Conservation (phyloP, 805 yeast genomes). For the Starmerella geochares region DNA sequence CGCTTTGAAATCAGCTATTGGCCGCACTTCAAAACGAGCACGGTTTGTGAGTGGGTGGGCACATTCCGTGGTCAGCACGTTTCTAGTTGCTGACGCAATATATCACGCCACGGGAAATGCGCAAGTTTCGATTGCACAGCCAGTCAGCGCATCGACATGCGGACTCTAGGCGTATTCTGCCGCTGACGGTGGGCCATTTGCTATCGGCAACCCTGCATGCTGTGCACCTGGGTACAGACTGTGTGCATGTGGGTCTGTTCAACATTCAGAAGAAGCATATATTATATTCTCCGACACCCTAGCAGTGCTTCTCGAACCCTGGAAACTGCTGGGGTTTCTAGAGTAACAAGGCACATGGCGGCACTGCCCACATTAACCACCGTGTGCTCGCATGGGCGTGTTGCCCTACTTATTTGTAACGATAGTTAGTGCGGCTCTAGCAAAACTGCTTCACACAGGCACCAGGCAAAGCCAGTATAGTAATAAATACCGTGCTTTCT, state of each 20-base stretch:
- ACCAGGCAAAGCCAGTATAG: too few species aligned
- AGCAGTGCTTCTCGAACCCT: too few species aligned
- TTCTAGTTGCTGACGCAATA: background rate
- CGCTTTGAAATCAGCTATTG: too few species aligned
- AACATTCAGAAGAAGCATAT: background rate
- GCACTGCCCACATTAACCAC: too few species aligned
- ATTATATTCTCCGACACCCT: background rate
- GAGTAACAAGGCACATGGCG: too few species aligned
- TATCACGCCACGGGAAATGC: background rate
- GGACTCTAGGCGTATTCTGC: background rate
- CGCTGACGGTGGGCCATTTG: conserved; percentile 5
- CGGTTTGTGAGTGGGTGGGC: background rate
- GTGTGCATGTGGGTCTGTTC: background rate
- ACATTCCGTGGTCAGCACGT: background rate
- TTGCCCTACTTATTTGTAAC: too few species aligned
- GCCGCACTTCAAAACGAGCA: background rate
- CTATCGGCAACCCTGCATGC: conserved; percentile 5
- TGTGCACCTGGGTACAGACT: background rate
- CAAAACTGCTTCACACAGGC: too few species aligned
- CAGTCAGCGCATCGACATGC: background rate
- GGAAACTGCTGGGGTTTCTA: too few species aligned
- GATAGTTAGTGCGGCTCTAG: too few species aligned
- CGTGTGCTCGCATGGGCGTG: too few species aligned
- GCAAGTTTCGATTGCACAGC: background rate
- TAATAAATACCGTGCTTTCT: too few species aligned